Evolutionary conservation across 2,329 filamentous ascomycete genomes (phyloP), one percentile per base, ranked within the genome.

Genomic region (Penicillium sp.): DNA sequence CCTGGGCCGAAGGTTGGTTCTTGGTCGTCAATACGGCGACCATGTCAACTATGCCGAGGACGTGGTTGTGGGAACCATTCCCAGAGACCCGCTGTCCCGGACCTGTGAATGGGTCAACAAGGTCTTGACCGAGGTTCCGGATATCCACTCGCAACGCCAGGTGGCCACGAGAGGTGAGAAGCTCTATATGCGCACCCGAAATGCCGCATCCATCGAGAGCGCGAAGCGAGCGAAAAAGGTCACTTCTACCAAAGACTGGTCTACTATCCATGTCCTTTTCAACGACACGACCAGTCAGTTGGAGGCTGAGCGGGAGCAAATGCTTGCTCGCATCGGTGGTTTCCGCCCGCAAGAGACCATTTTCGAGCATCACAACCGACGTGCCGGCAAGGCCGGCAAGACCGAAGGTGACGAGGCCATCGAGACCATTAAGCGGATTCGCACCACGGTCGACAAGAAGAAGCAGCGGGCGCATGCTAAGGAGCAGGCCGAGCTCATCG

Each of bases 341-440:
- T 98, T 93, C 72, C 82, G 88, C 58, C 93, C 94, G 0, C 77
- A 84, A 35, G 93, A 98, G 69, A 97, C 91, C 0, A 88, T 98
- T n/a, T 98, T 98, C 59, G 93, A 98, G 68, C 84, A 96, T 52
- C 86, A 87, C 54, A 87, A 87, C 6, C 82, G 85, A 57, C 80
- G 84, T 50, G 85, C 83, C 31, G 85, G 86, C 55, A 76, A 78
- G 86, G 62, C 79, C 85, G 61, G 80, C 80, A 65, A 84, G 44
- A 29, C 26, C 14, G 52, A 53, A 38, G 53, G 48, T 78, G 65
- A 89, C 85, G 49, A 84, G 77, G 44, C 83, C 76, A 37, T 81
- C 72, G 65, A 78, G 36, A 71, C 69, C 7, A 74, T 75, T 50
- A 69, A 70, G 43, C 65, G 69, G 36, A 65, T 74, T 18, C 69